A percentile compares a stretch with the other conserved stretches of the same genome.
phyloP scores from a whole-genome alignment of 2,329 filamentous ascomycete genomes.

The Curvularia sp. region DNA sequence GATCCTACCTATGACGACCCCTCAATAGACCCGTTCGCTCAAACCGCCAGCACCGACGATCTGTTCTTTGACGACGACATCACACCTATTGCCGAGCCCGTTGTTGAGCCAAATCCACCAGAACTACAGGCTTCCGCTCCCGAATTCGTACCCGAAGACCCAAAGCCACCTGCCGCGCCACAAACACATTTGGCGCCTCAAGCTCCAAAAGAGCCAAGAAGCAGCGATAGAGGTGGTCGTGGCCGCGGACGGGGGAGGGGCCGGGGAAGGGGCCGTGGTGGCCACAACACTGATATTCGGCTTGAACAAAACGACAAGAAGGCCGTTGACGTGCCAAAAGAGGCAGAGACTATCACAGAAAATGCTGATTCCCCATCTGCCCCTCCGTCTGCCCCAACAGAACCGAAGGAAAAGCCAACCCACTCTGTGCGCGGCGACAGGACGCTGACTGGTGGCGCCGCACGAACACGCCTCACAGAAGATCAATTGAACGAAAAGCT shows the following conservation, averaged over 20 bases:
- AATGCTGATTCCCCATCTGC: conserved; percentile 22
- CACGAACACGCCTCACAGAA: conserved; percentile 61
- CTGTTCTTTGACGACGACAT: conserved; percentile 61
- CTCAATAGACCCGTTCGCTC: conserved; percentile 56
- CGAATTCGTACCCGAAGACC: conserved; percentile 30
- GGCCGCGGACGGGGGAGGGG: conserved; percentile 37
- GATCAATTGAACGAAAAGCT: conserved; percentile 68
- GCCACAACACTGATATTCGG: conserved; percentile 23
- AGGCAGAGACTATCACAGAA: conserved; percentile 23
- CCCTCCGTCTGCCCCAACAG: conserved; percentile 27
- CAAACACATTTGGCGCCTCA: conserved; percentile 33
- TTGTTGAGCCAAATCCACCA: conserved; percentile 44
- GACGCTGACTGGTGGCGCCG: conserved; percentile 42
- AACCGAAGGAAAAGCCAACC: conserved; percentile 32
- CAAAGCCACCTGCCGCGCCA: conserved; percentile 26
- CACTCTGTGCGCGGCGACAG: conserved; percentile 46
- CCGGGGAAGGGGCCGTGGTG: conserved; percentile 33
- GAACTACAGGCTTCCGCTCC: conserved; percentile 29
- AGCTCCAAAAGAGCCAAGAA: conserved; percentile 37
- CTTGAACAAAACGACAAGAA: conserved; percentile 25
- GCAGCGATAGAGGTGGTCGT: conserved; percentile 38
- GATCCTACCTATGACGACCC: conserved; percentile 40
- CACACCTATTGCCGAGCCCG: conserved; percentile 54
- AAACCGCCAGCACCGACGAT: conserved; percentile 59
- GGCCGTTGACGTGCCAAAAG: conserved; percentile 26